Conservation (phyloP, 2,329 filamentous ascomycete genomes). For the Ophiostoma sp. region DNA sequence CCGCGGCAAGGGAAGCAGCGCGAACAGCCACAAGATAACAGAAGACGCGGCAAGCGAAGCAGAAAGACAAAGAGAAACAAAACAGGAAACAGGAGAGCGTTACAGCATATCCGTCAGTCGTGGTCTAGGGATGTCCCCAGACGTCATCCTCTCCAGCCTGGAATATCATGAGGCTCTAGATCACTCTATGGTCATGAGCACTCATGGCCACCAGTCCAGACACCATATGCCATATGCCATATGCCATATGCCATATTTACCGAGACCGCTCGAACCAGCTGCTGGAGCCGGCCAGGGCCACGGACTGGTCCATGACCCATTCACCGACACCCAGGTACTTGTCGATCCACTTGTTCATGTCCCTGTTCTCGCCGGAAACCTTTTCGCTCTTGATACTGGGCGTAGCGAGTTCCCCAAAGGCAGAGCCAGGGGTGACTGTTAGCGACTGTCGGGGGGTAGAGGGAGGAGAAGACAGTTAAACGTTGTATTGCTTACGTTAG, state of each 20-base stretch:
- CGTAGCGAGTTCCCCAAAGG: slow-evolving; percentile 41
- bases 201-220: neutral
- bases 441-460: neutral
- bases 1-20: neutral
- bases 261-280: slow-evolving; percentile 87
- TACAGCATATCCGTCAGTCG: slow-evolving; percentile 19
- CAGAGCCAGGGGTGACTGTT: slow-evolving; percentile 31
- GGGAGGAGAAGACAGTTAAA: neutral
- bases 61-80: slow-evolving; percentile 7
- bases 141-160: neutral
- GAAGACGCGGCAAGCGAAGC: slow-evolving; percentile 2
- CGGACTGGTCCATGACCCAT: slow-evolving; percentile 97
- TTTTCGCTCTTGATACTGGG: slow-evolving; percentile 84
- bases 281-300: slow-evolving; percentile 82
- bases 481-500: slow-evolving; percentile 71
- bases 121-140: slow-evolving; percentile 17
- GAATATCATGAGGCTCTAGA: neutral
- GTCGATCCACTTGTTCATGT: slow-evolving; percentile 81
- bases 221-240: neutral
- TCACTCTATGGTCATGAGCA: neutral
- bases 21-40: neutral
- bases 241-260: slow-evolving; percentile 36
- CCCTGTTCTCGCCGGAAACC: slow-evolving; percentile 72
- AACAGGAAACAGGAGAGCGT: slow-evolving; percentile 16
- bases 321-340: slow-evolving; percentile 93